Evolutionary conservation across 495 filamentous ascomycete genomes (phyloP), one percentile per base, ranked within the genome.

Genomic region (Aspergillus wentii): DNA sequence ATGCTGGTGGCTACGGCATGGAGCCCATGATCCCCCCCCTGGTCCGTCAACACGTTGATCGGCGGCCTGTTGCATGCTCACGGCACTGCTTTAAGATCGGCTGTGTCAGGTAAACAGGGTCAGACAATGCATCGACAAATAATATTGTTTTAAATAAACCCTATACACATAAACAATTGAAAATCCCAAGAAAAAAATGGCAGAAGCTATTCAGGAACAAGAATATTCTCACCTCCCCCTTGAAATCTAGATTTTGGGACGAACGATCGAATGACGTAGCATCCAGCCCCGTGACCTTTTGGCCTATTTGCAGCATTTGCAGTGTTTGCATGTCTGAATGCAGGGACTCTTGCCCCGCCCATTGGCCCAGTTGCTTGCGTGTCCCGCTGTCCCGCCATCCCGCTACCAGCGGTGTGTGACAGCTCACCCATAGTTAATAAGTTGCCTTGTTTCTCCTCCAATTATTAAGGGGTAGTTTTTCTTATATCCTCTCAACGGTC

Each of bases 301-400:
- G 17, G 8, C 8, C 23, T 4, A 9, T 38, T 38, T 38, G 22
- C 5, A 14, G 15, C 8, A 29, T 38, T 38, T 38, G 22, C n/a
- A 18, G 3, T 16, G 22, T 28, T 27, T 27, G 47, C 34, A n/a
- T n/a, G n/a, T n/a, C n/a, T n/a, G n/a, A n/a, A n/a, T n/a, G n/a
- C n/a, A n/a, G n/a, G n/a, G n/a, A 29, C 26, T 29, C 26, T 9
- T 8, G 41, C 36, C 42, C 51, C 40, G 46, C 45, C 43, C 30
- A 52, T 56, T 46, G 41, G 49, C 35, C 43, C 49, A 26, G 38
- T 37, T 30, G 52, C 46, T 57, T 57, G 54, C 54, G 54, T 51
- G 53, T 38, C 52, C 52, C 44, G 43, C 47, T 37, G 16, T n/a
- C n/a, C n/a, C n/a, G n/a, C n/a, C n/a, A n/a, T n/a, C n/a, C 40